Evolutionary conservation across 2,329 filamentous ascomycete genomes (phyloP).

Genomic region (Alternaria gaisen): DNA sequence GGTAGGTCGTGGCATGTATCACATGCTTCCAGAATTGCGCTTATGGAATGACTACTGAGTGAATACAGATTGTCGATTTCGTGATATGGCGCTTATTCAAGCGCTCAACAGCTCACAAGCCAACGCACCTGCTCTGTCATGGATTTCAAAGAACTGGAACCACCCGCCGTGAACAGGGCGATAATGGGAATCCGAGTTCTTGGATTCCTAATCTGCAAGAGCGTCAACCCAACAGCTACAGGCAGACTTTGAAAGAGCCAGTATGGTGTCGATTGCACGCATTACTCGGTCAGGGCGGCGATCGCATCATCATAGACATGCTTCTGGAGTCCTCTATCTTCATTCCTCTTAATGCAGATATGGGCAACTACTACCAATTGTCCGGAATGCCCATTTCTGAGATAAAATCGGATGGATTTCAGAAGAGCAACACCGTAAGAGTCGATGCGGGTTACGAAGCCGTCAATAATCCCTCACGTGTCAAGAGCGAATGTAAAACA

Average conservation of each 20-base stretch:
- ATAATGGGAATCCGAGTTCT: slow-evolving; percentile 47
- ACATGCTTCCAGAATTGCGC: neutral
- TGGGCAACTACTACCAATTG: slow-evolving; percentile 77
- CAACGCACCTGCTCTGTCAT: slow-evolving; percentile 82
- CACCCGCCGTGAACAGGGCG: slow-evolving; percentile 34
- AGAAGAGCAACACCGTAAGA: slow-evolving; percentile 11
- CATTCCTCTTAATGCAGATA: slow-evolving; percentile 65
- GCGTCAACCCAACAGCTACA: slow-evolving; percentile 73
- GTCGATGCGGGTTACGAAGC: neutral
- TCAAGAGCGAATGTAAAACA: slow-evolving; percentile 24
- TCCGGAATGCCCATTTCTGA: slow-evolving; percentile 72
- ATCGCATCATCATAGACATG: slow-evolving; percentile 79
- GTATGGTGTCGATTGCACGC: slow-evolving; percentile 80
- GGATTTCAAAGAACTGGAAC: slow-evolving; percentile 70
- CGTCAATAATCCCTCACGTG: slow-evolving; percentile 2
- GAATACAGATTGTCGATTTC: slow-evolving; percentile 58
- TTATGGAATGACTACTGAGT: slow-evolving; percentile 22
- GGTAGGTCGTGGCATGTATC: slow-evolving; percentile 46
- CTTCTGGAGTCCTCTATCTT: slow-evolving; percentile 83
- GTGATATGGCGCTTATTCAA: slow-evolving; percentile 79
- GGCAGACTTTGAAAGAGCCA: slow-evolving; percentile 70
- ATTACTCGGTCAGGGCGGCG: slow-evolving; percentile 77
- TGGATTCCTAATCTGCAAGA: slow-evolving; percentile 73
- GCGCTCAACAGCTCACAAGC: slow-evolving; percentile 61
- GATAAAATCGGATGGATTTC: slow-evolving; percentile 32